These are phyloP conservation scores for Neofusicoccum sp. DNA, from an alignment of 2,329 filamentous ascomycete genomes.

Conservation along the genomic window DNA sequence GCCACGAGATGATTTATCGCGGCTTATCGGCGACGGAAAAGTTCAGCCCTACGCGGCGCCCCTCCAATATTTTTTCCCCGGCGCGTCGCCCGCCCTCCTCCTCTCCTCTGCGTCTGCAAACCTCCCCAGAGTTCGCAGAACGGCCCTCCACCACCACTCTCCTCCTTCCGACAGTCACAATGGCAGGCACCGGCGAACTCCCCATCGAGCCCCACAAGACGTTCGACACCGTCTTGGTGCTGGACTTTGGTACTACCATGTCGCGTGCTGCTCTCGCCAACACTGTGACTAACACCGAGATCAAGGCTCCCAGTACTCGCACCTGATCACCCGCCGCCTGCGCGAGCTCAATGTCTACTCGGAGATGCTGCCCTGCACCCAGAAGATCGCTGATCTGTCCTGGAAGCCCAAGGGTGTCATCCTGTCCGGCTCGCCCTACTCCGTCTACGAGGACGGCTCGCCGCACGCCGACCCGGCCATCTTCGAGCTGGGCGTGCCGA, in stretches of 20 bases:
- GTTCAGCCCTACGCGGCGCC: slow-evolving; percentile 15
- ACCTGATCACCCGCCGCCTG: slow-evolving; percentile 72
- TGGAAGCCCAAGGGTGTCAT: slow-evolving; percentile 86
- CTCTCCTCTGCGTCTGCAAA: slow-evolving; percentile 19
- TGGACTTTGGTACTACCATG: slow-evolving; percentile 58
- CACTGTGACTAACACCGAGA: slow-evolving; percentile 14
- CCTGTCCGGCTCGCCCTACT: slow-evolving; percentile 69
- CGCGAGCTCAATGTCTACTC: slow-evolving; percentile 78
- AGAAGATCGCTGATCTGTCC: slow-evolving; percentile 71
- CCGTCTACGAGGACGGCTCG: slow-evolving; percentile 76
- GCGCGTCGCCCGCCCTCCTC: slow-evolving; percentile 3
- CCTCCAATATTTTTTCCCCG: slow-evolving; percentile 9
- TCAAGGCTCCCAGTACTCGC: slow-evolving; percentile 63
- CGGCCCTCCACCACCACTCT: neutral
- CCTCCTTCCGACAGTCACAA: slow-evolving; percentile 22
- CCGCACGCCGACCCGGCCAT: slow-evolving; percentile 79
- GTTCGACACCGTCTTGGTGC: slow-evolving; percentile 67
- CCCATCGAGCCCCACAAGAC: slow-evolving; percentile 49
- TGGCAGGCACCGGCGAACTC: slow-evolving; percentile 40
- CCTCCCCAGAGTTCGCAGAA: slow-evolving; percentile 15
- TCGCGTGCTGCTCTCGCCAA: neutral
- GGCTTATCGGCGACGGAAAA: neutral
- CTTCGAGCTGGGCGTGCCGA: slow-evolving; percentile 69
- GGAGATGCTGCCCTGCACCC: slow-evolving; percentile 85
- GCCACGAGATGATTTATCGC: neutral